Base-by-base conservation (phyloP, 2,329 filamentous ascomycete genomes). In the Fusarium kyushuense region DNA sequence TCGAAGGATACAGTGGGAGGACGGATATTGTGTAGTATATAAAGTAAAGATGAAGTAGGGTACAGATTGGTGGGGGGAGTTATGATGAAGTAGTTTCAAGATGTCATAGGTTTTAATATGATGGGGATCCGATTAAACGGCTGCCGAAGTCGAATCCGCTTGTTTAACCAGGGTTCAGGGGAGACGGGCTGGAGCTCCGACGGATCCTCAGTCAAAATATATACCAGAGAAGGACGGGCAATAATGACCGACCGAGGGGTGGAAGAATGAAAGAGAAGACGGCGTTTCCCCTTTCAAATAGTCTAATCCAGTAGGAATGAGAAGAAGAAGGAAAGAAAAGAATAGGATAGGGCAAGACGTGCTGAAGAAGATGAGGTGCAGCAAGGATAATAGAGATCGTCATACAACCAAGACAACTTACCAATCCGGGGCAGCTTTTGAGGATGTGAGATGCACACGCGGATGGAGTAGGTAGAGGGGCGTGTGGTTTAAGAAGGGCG, bases 381-480 rank as follows among this genome's bases (percentile, higher is more conserved):
- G 58, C 46, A 60, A 69, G 59, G 48, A 64, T 59, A 62, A 38
- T 60, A 70, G 61, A 67, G 71, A 69, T 71, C 71, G 71, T 73
- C 71, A 73, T 73, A 73, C 71, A 73, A 56, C 32, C 35, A 63
- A 59, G 55, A 45, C 43, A 46, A 69, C 69, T 70, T 69, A 71
- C 71, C 71, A 72, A 72, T 73, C 66, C 71, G 61, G 69, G 63
- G 63, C 54, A 45, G 25, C 53, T 63, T 53, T 23, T 27, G 27
- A 27, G 41, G 52, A 54, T 30, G 42, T 21, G 11, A 30, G 42
- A 45, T 45, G 27, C 11, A 17, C 65, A 65, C 43, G 55, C 40
- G 55, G 59, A 49, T 47, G 51, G 30, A 51, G 35, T 27, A 40
- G 42, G 30, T 16, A 38, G 33, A 51, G 32, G 32, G 47, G 47